phyloP scores from a whole-genome alignment of 768 basidiomycete genomes.

The Lactifluus echinatus region DNA sequence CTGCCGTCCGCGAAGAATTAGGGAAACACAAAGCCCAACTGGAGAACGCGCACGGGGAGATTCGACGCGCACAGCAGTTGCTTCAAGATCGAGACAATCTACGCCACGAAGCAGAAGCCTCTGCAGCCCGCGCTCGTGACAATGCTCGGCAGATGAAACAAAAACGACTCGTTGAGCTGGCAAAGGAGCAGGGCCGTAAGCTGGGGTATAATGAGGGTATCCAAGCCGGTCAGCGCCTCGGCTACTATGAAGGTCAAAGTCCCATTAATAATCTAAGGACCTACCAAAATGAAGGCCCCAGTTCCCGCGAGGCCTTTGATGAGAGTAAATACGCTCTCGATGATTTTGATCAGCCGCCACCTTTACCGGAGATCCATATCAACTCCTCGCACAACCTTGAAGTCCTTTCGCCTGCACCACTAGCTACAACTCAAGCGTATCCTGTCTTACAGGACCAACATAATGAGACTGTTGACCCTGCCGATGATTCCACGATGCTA shows the following conservation, averaged over 20 bases:
- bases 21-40: conserved; percentile 38
- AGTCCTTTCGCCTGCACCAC: background rate
- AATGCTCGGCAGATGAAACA: conserved; percentile 37
- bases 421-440: background rate
- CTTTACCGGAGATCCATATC: background rate
- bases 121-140: conserved; percentile 38
- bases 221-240: conserved; percentile 19
- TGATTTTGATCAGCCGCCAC: conserved; percentile 6
- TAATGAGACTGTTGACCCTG: background rate
- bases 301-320: conserved; percentile 11
- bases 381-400: background rate
- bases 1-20: conserved; percentile 35
- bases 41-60: conserved; percentile 38
- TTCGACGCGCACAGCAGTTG: conserved; percentile 35
- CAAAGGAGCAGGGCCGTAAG: conserved; percentile 36
- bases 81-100: conserved; percentile 35
- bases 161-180: conserved; percentile 33
- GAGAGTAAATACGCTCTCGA: conserved; percentile 6
- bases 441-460: background rate
- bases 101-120: conserved; percentile 38
- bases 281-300: background rate
- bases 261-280: background rate
- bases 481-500: background rate
- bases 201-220: conserved; percentile 37
- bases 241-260: conserved; percentile 10